Base-by-base conservation (phyloP, 257 asterid species). In the Solanum clarkiae region DNA sequence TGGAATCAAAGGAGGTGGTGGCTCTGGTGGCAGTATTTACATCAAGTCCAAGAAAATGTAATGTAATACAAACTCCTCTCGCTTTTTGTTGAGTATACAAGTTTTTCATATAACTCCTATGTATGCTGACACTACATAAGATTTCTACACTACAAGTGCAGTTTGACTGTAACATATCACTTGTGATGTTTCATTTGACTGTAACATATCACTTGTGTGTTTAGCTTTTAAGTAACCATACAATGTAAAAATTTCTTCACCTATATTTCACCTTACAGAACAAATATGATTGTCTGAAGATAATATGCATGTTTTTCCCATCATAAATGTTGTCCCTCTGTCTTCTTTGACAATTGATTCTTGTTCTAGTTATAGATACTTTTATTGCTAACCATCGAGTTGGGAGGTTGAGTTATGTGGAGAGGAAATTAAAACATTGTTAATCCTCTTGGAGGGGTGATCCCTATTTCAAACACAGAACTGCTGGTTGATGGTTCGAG, bases 1-100 rank as follows among this genome's bases (percentile, higher is more conserved):
- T 7, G 98, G 97, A 70, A 80, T 93, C 81, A 93, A 91, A 90
- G 98, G 98, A 8, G 98, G 98, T 56, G 98, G 98, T 80, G 98
- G 98, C 36, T 94, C 98, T 9, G 98, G 97, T 26, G 98, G 98
- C 83, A 95, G 98, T 88, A 86, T 95, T 86, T 92, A 86, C 87
- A 90, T 95, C 92, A 91, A 89, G 91, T 84, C 97, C 3, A 84
- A 55, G 60, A 92, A 91, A 91, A 95, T 93, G 98, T 95, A 95
- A 88, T 77, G 79, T 84, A 86, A 20, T 86, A 74, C 91, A 83
- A 53, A 60, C 86, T 53, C 80, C n/a, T 80, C 83, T 85, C 29
- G 10, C 29, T 36, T 6, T 56, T 26, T 60, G 17, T 56, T 81
- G 51, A 32, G 77, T 69, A 69, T 69, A 69, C 49, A 36, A 36